These are phyloP conservation scores for Leucaena leucocephala DNA, from an alignment of 306 rosid species.

Conservation along the genomic window DNA sequence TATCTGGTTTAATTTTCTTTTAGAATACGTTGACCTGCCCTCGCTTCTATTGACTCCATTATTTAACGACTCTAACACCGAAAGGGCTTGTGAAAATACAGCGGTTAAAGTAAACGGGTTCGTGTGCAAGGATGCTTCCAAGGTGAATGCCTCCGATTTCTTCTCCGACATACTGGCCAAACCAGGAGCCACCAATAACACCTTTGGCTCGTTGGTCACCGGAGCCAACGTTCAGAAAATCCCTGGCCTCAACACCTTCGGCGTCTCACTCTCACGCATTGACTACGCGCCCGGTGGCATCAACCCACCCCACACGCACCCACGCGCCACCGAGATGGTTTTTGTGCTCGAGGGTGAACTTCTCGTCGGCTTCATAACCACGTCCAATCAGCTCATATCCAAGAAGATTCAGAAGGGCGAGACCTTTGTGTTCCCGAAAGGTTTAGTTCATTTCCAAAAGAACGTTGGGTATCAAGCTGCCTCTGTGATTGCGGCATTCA, in stretches of 20 bases:
- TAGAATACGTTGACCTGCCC: constrained; percentile 15
- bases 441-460: constrained; percentile 83
- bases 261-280: constrained; percentile 70
- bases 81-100: constrained; percentile 40
- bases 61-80: neutral
- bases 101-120: constrained; percentile 72
- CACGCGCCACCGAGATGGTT: constrained; percentile 86
- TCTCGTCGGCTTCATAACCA: constrained; percentile 85
- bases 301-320: constrained; percentile 96
- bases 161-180: constrained; percentile 56
- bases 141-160: constrained; percentile 69
- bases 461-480: constrained; percentile 63
- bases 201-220: constrained; percentile 65
- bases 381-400: constrained; percentile 59
- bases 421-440: constrained; percentile 76
- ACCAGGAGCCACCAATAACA: constrained; percentile 78
- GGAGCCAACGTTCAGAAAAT: constrained; percentile 72
- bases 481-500: constrained; percentile 69
- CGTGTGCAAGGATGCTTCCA: constrained; percentile 62
- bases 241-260: constrained; percentile 87
- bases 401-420: constrained; percentile 73
- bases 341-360: constrained; percentile 69
- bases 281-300: constrained; percentile 89
- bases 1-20: neutral
- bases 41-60: neutral